Conservation (phyloP, 768 basidiomycete genomes). For the Russula emetica region DNA sequence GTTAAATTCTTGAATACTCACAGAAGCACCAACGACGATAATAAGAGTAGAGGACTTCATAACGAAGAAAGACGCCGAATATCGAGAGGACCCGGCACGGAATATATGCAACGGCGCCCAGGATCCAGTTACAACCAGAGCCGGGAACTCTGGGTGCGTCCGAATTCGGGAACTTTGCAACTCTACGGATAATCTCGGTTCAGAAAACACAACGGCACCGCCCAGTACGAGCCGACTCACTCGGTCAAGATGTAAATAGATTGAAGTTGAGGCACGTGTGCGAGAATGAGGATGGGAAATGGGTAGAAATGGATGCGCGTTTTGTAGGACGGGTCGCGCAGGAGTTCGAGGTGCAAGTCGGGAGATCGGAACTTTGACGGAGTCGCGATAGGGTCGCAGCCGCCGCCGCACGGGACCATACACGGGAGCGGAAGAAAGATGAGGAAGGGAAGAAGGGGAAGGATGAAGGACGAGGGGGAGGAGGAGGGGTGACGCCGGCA, state of each 20-base stretch:
- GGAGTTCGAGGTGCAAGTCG: constrained; percentile 59
- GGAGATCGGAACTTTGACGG: constrained; percentile 63
- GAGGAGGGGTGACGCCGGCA: too few relatives aligned
- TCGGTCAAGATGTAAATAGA: too few relatives aligned
- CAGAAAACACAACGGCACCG: background rate
- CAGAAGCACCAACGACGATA: constrained; percentile 72
- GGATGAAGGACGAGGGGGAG: too few relatives aligned
- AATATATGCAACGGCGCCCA: constrained; percentile 78
- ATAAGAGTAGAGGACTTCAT: constrained; percentile 75
- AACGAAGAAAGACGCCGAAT: constrained; percentile 65
- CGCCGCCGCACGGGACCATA: constrained; percentile 57
- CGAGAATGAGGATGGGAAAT: constrained; percentile 75
- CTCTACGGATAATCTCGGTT: constrained; percentile 40
- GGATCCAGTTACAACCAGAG: constrained; percentile 74
- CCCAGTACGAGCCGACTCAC: constrained; percentile 45
- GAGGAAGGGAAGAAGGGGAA: background rate
- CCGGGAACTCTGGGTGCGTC: constrained; percentile 63
- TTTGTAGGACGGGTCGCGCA: too few relatives aligned
- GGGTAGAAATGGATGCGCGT: too few relatives aligned
- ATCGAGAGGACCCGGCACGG: constrained; percentile 77
- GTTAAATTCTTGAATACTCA: constrained; percentile 42
- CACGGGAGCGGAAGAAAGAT: constrained; percentile 41
- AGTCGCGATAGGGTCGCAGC: too few relatives aligned
- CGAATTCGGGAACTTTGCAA: constrained; percentile 70
- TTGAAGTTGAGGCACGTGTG: constrained; percentile 69